Conservation (phyloP, 2,329 filamentous ascomycete species). For the Cladophialophora chaetospira region DNA sequence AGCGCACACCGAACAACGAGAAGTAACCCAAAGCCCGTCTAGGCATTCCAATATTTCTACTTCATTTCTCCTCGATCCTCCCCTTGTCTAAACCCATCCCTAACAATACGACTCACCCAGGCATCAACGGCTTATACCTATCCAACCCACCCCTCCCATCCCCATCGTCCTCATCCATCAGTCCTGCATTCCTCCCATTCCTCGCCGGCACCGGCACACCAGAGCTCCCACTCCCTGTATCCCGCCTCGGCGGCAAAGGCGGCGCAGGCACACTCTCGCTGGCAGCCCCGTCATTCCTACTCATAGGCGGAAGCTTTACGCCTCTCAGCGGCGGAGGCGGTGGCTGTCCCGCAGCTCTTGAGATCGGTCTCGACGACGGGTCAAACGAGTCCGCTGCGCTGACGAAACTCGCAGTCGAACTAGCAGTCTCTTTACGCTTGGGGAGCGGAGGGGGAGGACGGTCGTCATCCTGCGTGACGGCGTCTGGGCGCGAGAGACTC, state of each 20-base stretch:
- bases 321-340: constrained; percentile 5
- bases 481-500: constrained; percentile 4
- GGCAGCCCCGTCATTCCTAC: not conserved
- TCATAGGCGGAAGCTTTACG: no score
- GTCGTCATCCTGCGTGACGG: constrained; percentile 2
- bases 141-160: constrained; percentile 11
- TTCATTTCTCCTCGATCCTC: not conserved
- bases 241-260: constrained; percentile 23
- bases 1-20: no score
- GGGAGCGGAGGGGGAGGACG: constrained; percentile 30
- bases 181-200: constrained; percentile 1
- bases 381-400: constrained; percentile 17
- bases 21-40: no score
- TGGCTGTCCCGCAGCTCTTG: not conserved
- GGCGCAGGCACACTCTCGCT: constrained; percentile 8
- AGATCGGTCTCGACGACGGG: not conserved
- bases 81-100: not conserved
- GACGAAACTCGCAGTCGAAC: constrained; percentile 27
- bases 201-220: not conserved
- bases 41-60: no score
- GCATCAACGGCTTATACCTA: constrained; percentile 27
- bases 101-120: constrained; percentile 9
- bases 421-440: constrained; percentile 23
- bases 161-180: constrained; percentile 21
- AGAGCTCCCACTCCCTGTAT: not conserved